phyloP scores from a whole-genome alignment of 1,284 basidiomycete genomes.

The Cryptococcus sp. region DNA sequence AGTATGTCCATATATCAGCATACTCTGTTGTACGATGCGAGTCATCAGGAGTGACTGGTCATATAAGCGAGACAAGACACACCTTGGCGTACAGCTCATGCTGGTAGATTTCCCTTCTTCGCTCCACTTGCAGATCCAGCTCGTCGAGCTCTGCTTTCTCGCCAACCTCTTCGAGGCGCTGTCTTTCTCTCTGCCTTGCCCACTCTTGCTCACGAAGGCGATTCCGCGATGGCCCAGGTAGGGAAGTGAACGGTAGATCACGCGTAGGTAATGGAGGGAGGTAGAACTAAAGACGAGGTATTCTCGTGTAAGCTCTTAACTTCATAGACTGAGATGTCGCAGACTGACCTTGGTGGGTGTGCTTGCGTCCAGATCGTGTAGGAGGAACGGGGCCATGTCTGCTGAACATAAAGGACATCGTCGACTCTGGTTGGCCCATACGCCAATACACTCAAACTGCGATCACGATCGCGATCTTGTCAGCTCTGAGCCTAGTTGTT shows the following conservation, averaged over 20 bases:
- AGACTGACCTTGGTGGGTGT: conserved; percentile 47
- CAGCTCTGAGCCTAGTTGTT: not conserved
- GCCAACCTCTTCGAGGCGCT: conserved; percentile 13
- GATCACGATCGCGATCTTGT: conserved; percentile 5
- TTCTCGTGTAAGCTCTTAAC: not conserved
- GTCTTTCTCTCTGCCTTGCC: conserved; percentile 15
- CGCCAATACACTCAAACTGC: conserved; percentile 76
- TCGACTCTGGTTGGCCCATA: conserved; percentile 70
- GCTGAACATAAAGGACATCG: conserved; percentile 78
- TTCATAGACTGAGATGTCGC: not conserved
- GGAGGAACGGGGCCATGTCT: conserved; percentile 70
- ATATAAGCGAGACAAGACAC: conserved; percentile 29
- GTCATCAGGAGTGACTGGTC: not conserved
- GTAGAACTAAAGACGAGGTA: conserved; percentile 59
- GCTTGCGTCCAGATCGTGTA: conserved; percentile 61
- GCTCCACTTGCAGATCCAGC: conserved; percentile 65
- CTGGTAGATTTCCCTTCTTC: conserved; percentile 67
- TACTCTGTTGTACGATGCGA: not conserved
- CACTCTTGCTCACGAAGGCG: conserved; percentile 9
- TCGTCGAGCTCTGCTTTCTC: conserved; percentile 61
- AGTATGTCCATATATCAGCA: conserved; percentile 4
- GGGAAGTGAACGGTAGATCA: conserved; percentile 15
- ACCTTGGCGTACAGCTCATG: conserved; percentile 79
- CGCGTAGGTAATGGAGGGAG: conserved; percentile 62
- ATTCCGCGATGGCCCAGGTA: conserved; percentile 21